These are phyloP conservation scores for Cantharellus cinnabarinus DNA, from an alignment of 768 basidiomycete species.

Conservation along the genomic window DNA sequence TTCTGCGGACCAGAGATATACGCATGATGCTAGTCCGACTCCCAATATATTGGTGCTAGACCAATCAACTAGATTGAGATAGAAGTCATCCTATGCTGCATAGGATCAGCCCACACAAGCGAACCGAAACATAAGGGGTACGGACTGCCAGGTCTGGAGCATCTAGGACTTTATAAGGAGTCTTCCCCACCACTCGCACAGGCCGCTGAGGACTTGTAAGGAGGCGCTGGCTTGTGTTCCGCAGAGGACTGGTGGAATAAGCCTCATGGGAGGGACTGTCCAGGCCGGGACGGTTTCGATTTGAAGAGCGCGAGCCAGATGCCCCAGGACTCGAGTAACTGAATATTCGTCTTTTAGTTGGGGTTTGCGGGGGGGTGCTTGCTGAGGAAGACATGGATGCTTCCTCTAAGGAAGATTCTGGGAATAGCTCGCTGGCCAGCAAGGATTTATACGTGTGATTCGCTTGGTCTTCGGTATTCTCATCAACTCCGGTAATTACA, in stretches of 20 bases:
- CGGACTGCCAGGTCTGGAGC: conserved; percentile 72
- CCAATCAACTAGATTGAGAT: conserved; percentile 96
- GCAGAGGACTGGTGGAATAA: conserved; percentile 80
- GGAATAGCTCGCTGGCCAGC: conserved; percentile 24
- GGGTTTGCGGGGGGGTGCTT: background rate
- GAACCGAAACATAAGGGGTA: background rate
- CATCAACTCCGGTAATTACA: background rate
- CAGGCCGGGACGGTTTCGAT: conserved; percentile 23
- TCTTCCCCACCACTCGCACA: conserved; percentile 72
- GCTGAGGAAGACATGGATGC: conserved; percentile 8
- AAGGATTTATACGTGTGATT: conserved; percentile 23
- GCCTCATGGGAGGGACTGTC: conserved; percentile 75
- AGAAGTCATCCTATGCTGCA: conserved; percentile 62
- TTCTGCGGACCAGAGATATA: conserved; percentile 94
- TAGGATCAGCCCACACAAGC: background rate
- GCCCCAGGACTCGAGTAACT: conserved; percentile 7
- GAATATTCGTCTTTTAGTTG: conserved; percentile 7
- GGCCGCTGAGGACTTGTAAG: conserved; percentile 70
- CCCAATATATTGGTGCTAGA: conserved; percentile 85
- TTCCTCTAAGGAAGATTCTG: conserved; percentile 8
- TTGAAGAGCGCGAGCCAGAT: conserved; percentile 12
- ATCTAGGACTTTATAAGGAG: conserved; percentile 90
- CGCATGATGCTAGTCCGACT: conserved; percentile 77
- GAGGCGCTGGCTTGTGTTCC: conserved; percentile 58
- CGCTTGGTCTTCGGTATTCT: conserved; percentile 17